A percentile compares a stretch with the other conserved stretches of the same genome.
Conservation (phyloP, 129 eudicot species). For the Kitagawia praeruptora region DNA sequence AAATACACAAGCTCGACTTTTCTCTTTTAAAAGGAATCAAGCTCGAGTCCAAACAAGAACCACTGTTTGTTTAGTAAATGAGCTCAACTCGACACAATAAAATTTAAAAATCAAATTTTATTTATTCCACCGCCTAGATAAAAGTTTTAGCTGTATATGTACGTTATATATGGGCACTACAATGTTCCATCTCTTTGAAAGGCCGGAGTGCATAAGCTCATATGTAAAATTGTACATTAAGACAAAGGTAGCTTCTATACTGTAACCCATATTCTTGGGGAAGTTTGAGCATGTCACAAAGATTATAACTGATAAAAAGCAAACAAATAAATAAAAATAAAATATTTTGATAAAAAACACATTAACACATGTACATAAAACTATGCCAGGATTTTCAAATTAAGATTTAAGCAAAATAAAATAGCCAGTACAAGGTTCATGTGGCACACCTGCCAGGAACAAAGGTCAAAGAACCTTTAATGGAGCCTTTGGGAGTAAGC, state of each 20-base stretch:
- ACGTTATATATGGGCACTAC: neutral
- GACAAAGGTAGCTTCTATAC: neutral
- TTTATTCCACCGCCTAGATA: too few relatives aligned
- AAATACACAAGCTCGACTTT: neutral
- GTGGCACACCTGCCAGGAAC: slow-evolving; percentile 69
- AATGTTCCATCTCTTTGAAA: too few relatives aligned
- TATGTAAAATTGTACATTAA: too few relatives aligned
- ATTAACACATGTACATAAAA: too few relatives aligned
- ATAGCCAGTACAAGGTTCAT: neutral
- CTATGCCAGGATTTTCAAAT: too few relatives aligned
- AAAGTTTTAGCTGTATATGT: neutral
- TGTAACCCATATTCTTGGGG: neutral
- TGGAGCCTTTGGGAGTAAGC: slow-evolving; percentile 37
- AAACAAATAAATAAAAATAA: neutral
- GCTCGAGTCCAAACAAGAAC: neutral
- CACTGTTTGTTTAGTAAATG: too few relatives aligned
- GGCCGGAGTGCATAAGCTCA: too few relatives aligned
- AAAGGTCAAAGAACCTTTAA: slow-evolving; percentile 80
- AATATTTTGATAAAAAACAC: neutral
- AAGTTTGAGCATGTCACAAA: neutral
- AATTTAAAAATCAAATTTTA: neutral
- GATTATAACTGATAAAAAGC: neutral
- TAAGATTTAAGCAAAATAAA: too few relatives aligned
- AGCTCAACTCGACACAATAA: too few relatives aligned
- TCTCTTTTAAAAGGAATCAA: neutral